phyloP scores from a whole-genome alignment of 257 asterid species.

The Osmanthus fragrans region DNA sequence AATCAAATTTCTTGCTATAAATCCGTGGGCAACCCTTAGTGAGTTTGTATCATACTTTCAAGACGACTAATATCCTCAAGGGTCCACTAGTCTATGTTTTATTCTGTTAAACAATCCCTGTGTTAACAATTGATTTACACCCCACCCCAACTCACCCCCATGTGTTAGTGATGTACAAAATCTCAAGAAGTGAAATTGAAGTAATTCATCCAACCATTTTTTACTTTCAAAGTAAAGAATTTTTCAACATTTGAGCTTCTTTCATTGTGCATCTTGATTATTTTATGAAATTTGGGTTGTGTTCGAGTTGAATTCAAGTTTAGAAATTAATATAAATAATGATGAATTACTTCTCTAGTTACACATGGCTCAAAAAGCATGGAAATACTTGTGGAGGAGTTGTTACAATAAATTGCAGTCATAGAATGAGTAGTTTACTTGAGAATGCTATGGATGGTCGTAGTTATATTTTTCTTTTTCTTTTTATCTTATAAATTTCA shows the following conservation, averaged over 20 bases:
- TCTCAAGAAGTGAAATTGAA: not conserved
- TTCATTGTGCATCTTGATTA: not conserved
- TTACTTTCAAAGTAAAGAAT: not conserved
- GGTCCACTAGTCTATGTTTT: conserved; percentile 12
- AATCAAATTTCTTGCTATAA: conserved; percentile 20
- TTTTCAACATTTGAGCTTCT: not conserved
- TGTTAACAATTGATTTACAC: conserved; percentile 24
- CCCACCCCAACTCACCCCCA: conserved; percentile 12
- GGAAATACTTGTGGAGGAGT: no score
- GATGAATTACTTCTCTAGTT: no score
- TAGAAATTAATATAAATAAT: no score
- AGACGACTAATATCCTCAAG: conserved; percentile 17
- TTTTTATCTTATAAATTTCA: no score
- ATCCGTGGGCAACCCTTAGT: conserved; percentile 31
- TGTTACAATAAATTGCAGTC: no score
- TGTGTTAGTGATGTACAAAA: not conserved
- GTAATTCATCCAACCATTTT: not conserved
- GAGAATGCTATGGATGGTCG: no score
- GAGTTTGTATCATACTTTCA: not conserved
- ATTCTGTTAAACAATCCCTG: conserved; percentile 13
- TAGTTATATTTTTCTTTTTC: no score
- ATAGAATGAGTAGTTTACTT: no score
- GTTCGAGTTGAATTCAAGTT: no score
- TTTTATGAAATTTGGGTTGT: no score
- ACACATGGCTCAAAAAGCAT: no score